These are phyloP conservation scores for Crucibulum parvulum DNA, from an alignment of 1,284 basidiomycete species.

Conservation along the genomic window DNA sequence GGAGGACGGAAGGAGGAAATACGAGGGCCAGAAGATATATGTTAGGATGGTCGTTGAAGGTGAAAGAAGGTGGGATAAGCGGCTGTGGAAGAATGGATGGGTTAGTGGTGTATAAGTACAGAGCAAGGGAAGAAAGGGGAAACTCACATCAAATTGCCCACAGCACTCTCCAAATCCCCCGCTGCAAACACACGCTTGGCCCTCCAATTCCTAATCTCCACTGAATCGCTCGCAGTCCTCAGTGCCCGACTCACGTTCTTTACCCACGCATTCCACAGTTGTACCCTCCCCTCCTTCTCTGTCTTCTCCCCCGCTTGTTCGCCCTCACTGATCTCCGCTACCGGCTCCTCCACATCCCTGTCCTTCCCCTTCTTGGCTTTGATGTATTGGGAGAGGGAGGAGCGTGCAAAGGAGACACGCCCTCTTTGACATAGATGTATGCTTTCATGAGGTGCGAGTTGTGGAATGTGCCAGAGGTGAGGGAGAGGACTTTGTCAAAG, in stretches of 20 bases:
- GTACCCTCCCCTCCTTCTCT: conserved; percentile 62
- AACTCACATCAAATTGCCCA: conserved; percentile 84
- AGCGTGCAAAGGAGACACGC: conserved; percentile 65
- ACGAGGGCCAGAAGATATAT: conserved; percentile 81
- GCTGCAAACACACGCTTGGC: conserved; percentile 81
- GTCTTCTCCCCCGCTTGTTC: conserved; percentile 65
- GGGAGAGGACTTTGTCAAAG: conserved; percentile 81
- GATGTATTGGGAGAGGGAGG: conserved; percentile 62
- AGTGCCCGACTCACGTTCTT: conserved; percentile 78
- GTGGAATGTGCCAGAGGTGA: conserved; percentile 77
- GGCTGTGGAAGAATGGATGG: conserved; percentile 48
- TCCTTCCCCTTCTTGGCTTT: conserved; percentile 54
- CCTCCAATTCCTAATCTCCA: conserved; percentile 74
- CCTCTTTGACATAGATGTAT: conserved; percentile 81
- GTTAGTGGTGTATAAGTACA: neutral
- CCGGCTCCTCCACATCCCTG: conserved; percentile 61
- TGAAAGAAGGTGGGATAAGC: conserved; percentile 77
- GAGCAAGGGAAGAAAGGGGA: neutral
- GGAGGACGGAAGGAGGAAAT: conserved; percentile 79
- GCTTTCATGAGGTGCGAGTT: conserved; percentile 88
- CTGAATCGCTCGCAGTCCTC: conserved; percentile 73
- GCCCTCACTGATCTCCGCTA: conserved; percentile 62
- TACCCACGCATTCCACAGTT: conserved; percentile 81
- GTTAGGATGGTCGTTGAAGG: conserved; percentile 73
- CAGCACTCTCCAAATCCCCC: conserved; percentile 83